Base-by-base conservation (phyloP, 768 basidiomycete genomes). In the Tylopilus balloui region DNA sequence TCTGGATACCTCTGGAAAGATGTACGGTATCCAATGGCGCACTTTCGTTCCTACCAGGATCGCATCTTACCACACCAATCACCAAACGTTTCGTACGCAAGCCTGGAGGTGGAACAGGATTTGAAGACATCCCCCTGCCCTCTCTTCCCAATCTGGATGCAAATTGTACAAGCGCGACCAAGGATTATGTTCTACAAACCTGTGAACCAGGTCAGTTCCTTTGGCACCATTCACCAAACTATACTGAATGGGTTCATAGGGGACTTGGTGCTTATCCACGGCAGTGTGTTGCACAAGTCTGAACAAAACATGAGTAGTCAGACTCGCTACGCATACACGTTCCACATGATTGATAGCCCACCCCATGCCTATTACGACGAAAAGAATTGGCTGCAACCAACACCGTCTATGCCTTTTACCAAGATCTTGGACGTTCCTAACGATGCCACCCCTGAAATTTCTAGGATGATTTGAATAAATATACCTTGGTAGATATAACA, bases 321-420 rank as follows among this genome's bases (percentile, higher is more conserved):
- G 52, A 91, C 91, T 2, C 78, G 96, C 47, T 90, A 84, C 55
- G 94, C 94, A 24, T 99, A 98, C 64, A 98, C 96, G 0, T 97
- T 96, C 67, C 94, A 92, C 57, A 91, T 92, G 89, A 84, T 92
- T 41, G 90, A 95, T 60, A 84, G 78, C 17, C 77, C 78, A 34
- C 84, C 80, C 20, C 69, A 77, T 58, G 87, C 82, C 7, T 69
- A 62, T 34, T 96, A 94, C 50, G 95, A 97, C 53, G 78, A 81
- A 60, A 90, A 89, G 79, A 97, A 96, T 63, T 96, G 94, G 94
- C 71, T 97, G 50, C 94, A 98, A 64, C 92, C 94, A 1, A 92
- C 92, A 3, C 54, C 71, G 10, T 78, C 74, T 12, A 86, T 89
- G 85, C 90, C 93, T 2, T 96, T 97, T 69, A 77, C 82, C 21